These are phyloP conservation scores for Mycena pura DNA, from an alignment of 768 basidiomycete species.

Conservation along the genomic window DNA sequence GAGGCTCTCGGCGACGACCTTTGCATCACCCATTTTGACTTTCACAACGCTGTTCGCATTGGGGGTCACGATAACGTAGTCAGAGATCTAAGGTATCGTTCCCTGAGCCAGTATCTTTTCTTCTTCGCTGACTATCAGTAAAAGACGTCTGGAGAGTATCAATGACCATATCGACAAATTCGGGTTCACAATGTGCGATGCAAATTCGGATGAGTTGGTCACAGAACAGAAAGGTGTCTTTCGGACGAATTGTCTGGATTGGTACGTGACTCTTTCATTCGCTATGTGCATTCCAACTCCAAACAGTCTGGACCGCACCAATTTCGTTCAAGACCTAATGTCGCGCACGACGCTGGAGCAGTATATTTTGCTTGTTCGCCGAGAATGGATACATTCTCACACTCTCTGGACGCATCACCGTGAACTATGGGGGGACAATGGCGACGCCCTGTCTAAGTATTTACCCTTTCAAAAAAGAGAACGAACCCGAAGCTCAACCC, in stretches of 20 bases:
- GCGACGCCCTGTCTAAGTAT: constrained; percentile 89
- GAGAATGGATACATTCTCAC: constrained; percentile 74
- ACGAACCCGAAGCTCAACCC: too few species aligned
- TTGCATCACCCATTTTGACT: constrained; percentile 90
- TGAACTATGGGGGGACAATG: constrained; percentile 97
- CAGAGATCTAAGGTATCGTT: constrained; percentile 66
- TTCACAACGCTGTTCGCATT: constrained; percentile 81
- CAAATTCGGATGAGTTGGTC: constrained; percentile 68
- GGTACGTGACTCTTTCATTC: constrained; percentile 54
- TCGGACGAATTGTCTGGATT: constrained; percentile 94
- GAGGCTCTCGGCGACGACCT: constrained; percentile 70
- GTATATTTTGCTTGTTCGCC: constrained; percentile 79
- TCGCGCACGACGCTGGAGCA: constrained; percentile 83
- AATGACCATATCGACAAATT: constrained; percentile 74
- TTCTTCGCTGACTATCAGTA: neutral
- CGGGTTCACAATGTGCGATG: constrained; percentile 85
- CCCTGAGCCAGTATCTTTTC: neutral
- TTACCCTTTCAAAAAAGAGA: too few species aligned
- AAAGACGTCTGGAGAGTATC: constrained; percentile 67
- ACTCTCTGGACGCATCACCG: constrained; percentile 87
- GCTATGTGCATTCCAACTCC: neutral
- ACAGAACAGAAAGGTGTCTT: constrained; percentile 93
- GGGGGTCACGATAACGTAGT: constrained; percentile 89
- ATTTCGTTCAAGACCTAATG: constrained; percentile 95
- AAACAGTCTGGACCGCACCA: constrained; percentile 90